Evolutionary conservation across 768 basidiomycete genomes (phyloP).

Genomic region (Suillus decipiens): DNA sequence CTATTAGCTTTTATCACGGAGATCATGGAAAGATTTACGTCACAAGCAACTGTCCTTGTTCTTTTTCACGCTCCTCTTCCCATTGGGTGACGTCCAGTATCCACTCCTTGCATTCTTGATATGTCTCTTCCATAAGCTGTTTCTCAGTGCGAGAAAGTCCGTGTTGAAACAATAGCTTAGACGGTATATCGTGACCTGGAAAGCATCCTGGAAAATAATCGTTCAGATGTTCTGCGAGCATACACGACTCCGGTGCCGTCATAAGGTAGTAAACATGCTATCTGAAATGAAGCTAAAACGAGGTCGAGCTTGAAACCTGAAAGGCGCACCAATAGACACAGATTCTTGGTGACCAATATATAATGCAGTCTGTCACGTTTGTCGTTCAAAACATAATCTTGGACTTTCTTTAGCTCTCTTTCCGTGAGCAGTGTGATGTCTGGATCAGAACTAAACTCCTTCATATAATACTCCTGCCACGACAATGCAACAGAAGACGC

Average conservation of each 20-base stretch:
- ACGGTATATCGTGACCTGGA: slow-evolving; percentile 14
- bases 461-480: slow-evolving; percentile 28
- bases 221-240: slow-evolving; percentile 21
- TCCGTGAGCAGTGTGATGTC: slow-evolving; percentile 21
- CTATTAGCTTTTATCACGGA: background rate
- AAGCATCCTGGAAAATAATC: slow-evolving; percentile 34
- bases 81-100: slow-evolving; percentile 21
- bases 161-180: slow-evolving; percentile 25
- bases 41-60: slow-evolving; percentile 16
- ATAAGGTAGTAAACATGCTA: slow-evolving; percentile 33
- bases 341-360: slow-evolving; percentile 22
- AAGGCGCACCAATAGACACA: slow-evolving; percentile 24
- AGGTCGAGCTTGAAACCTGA: background rate
- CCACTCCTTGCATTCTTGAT: slow-evolving; percentile 23
- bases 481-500: slow-evolving; percentile 23
- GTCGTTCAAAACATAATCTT: slow-evolving; percentile 16
- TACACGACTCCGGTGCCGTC: slow-evolving; percentile 29
- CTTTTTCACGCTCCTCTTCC: slow-evolving; percentile 20
- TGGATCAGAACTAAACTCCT: slow-evolving; percentile 12
- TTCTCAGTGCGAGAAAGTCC: slow-evolving; percentile 27
- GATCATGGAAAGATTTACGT: background rate
- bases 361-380: slow-evolving; percentile 24
- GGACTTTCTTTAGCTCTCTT: slow-evolving; percentile 18
- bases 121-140: slow-evolving; percentile 18
- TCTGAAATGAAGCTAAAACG: background rate